These are phyloP conservation scores for Knoxdaviesia capensis DNA, from an alignment of 2,329 filamentous ascomycete species.

Conservation along the genomic window DNA sequence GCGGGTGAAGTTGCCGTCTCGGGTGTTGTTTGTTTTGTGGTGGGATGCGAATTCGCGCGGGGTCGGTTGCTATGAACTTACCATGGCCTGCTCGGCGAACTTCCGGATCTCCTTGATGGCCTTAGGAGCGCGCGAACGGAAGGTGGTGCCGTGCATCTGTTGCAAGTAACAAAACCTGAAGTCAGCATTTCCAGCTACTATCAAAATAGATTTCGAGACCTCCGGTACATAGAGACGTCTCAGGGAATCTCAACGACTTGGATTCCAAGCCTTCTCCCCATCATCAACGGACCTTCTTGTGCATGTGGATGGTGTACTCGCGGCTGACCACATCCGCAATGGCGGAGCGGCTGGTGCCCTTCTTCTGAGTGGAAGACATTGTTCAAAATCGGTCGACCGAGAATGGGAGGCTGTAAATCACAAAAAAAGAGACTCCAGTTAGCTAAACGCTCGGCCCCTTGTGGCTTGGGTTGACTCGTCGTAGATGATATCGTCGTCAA, in stretches of 20 bases:
- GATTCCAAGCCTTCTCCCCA: not conserved
- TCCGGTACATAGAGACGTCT: not conserved
- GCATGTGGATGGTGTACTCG: constrained; percentile 99
- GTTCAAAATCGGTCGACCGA: constrained; percentile 7
- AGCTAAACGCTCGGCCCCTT: no score
- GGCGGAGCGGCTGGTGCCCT: constrained; percentile 64
- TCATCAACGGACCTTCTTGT: constrained; percentile 52
- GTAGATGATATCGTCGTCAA: no score
- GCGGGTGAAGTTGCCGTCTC: not conserved
- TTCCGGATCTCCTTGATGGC: constrained; percentile 99
- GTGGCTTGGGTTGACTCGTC: no score
- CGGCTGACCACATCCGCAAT: constrained; percentile 97
- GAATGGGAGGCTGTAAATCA: constrained; percentile 1
- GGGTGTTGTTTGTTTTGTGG: not conserved
- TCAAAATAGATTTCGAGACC: not conserved
- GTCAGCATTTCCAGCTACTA: constrained; percentile 12
- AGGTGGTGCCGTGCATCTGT: constrained; percentile 87
- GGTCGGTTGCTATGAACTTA: constrained; percentile 28
- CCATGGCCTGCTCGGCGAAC: constrained; percentile 89
- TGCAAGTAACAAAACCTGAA: constrained; percentile 4
- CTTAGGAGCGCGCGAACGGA: constrained; percentile 98
- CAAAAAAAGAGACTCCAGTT: constrained; percentile 1
- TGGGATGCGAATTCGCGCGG: constrained; percentile 1
- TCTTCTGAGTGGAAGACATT: constrained; percentile 49
- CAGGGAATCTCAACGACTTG: no score